These are phyloP conservation scores for Glycine latifolia DNA, from an alignment of 306 rosid genomes.

Conservation along the genomic window DNA sequence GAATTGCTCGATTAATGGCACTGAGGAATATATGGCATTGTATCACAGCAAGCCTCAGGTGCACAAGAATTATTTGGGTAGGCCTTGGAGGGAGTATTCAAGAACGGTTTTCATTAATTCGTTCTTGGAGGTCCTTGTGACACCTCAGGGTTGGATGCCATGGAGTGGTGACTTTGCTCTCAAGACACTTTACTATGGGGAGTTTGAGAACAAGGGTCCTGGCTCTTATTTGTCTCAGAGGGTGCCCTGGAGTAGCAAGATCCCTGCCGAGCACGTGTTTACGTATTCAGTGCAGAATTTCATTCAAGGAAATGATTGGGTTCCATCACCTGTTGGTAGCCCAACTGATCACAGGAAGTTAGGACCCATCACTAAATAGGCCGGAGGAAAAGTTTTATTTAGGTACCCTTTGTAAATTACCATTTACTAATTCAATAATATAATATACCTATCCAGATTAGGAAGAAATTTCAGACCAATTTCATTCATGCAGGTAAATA, in stretches of 20 bases:
- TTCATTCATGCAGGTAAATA: background rate
- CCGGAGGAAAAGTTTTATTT: background rate
- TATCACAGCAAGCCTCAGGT: conserved; percentile 69
- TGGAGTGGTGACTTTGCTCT: conserved; percentile 74
- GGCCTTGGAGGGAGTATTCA: conserved; percentile 94
- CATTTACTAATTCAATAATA: background rate
- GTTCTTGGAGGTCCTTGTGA: conserved; percentile 57
- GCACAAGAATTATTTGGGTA: conserved; percentile 85
- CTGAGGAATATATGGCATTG: conserved; percentile 69
- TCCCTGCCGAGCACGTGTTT: conserved; percentile 61
- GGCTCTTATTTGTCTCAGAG: conserved; percentile 62
- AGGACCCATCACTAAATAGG: background rate
- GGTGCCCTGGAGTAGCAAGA: conserved; percentile 69
- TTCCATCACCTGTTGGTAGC: conserved; percentile 39
- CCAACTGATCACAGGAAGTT: background rate
- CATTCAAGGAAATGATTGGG: conserved; percentile 88
- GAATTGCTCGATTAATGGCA: conserved; percentile 79
- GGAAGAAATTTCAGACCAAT: background rate
- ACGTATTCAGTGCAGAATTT: conserved; percentile 72
- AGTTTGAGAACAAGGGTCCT: conserved; percentile 61
- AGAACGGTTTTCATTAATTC: conserved; percentile 72
- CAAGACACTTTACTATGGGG: conserved; percentile 83
- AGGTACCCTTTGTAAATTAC: conserved; percentile 4
- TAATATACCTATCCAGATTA: background rate
- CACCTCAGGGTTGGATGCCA: conserved; percentile 76